Evolutionary conservation across 2,329 filamentous ascomycete species (phyloP), one percentile per base, ranked within the genome.

Genomic region (Fusarium coffeatum): DNA sequence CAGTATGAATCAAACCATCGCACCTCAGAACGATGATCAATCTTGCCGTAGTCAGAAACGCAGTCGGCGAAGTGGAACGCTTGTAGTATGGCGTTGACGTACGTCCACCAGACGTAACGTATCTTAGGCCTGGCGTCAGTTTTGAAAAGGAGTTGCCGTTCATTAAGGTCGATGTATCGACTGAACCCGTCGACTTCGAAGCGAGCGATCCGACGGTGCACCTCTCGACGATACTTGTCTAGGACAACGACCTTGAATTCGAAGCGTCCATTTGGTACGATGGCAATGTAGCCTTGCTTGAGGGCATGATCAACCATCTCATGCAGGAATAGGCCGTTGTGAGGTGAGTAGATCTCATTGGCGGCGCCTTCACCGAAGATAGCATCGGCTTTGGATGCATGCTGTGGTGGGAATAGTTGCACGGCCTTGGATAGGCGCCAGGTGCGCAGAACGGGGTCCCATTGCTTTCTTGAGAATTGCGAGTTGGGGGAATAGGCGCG

Each of bases 381-480:
- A 3, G 32, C 32, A 18, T 37, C 32, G 1, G 32, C 32, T 6
- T 37, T 37, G 4, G 16, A 37, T 37, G 16, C 32, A 18, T 37
- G 32, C 4, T 18, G 32, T 6, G 5, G 16, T 6, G 32, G 32
- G 32, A 37, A 37, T 11, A 37, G 32, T 18, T 9, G 32, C 16
- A 37, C 16, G 6, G 32, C 32, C 1, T 18, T 37, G 5, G 32
- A 11, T 5, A 11, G 5, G 8, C 32, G 16, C 32, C 16, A 18
- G 9, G 16, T 16, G 9, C 32, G 16, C 2, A 37, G 16, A 16
- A 37, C 1, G 11, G 32, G 32, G 32, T 37, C 32, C 32, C 32
- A n/a, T 37, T 37, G 32, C 2, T 9, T 5, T 18, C 9, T n/a
- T 1, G 16, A 1, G 0, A 2, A 0, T 16, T 16, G 16, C 11